Conservation (phyloP, 495 filamentous ascomycete genomes). For the Corynascus novoguineensis region DNA sequence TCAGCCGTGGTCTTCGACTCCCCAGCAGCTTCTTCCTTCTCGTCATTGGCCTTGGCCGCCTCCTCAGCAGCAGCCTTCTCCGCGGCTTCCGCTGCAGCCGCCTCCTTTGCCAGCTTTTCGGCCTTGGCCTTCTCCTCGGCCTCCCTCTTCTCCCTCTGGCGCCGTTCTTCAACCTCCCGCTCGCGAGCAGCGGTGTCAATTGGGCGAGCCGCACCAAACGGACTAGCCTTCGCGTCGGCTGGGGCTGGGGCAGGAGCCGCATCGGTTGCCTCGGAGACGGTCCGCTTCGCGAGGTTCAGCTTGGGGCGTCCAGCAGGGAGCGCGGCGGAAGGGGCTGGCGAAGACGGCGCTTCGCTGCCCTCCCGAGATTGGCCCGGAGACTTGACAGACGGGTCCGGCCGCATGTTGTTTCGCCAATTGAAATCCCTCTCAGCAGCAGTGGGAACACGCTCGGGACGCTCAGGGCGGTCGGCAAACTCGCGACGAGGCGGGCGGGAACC, state of each 20-base stretch:
- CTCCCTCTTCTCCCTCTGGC: slow-evolving; percentile 70
- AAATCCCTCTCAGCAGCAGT: slow-evolving; percentile 83
- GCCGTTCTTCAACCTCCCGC: slow-evolving; percentile 83
- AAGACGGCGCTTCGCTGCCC: slow-evolving; percentile 64
- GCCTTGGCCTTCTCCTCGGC: slow-evolving; percentile 68
- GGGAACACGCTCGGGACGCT: slow-evolving; percentile 63
- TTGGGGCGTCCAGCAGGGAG: slow-evolving; percentile 61
- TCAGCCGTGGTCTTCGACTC: slow-evolving; percentile 50
- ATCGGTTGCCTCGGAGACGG: slow-evolving; percentile 65
- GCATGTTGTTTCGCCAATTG: slow-evolving; percentile 80
- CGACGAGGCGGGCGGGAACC: slow-evolving; percentile 76
- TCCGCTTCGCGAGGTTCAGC: slow-evolving; percentile 82
- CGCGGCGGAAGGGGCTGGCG: slow-evolving; percentile 50
- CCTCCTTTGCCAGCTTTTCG: slow-evolving; percentile 57
- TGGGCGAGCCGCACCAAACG: slow-evolving; percentile 84
- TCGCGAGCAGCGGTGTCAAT: slow-evolving; percentile 86
- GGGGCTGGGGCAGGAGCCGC: slow-evolving; percentile 43
- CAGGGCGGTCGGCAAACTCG: slow-evolving; percentile 71
- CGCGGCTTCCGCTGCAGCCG: slow-evolving; percentile 54
- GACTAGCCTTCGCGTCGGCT: slow-evolving; percentile 73
- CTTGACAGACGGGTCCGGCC: slow-evolving; percentile 57
- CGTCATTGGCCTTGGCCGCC: slow-evolving; percentile 27
- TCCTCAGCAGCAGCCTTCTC: slow-evolving; percentile 57
- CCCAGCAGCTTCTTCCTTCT: slow-evolving; percentile 20
- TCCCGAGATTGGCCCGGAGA: slow-evolving; percentile 43